Base-by-base conservation (phyloP, 1,284 basidiomycete species). In the Leccinum variabile region DNA sequence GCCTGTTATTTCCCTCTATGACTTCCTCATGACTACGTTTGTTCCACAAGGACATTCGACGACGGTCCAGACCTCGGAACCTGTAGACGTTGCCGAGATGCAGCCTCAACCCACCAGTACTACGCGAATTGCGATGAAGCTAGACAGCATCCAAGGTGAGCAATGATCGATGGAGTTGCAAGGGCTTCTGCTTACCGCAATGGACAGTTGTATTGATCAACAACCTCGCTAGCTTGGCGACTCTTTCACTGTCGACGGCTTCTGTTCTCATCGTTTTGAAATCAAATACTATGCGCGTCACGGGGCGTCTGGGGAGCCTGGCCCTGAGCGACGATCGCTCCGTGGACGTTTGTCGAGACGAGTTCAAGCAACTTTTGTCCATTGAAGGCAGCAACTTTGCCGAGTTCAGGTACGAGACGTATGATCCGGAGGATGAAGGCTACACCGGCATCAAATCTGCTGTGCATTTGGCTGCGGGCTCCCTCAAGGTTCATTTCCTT, bases 21-120 rank as follows among this genome's bases (percentile, higher is more conserved):
- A 99, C 78, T 98, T 98, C 80, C 89, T 99, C 77, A 97, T 99
- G 91, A 92, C 93, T 6, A 97, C 96, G 0, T 98, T 98, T 75
- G 91, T 94, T 14, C 86, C 91, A 5, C 77, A 64, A 67, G 74
- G n/a, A 65, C 65, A 62, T 53, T 55, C 56, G 33, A 59, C 33
- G 53, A 59, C 59, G 54, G 57, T 50, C 46, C 63, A 63, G 49
- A 53, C 37, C 59, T 65, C 61, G 44, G 70, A 65, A 56, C 63
- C 59, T 55, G 61, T 39, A n/a, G 60, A 54, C 18, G 59, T 59
- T 54, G 59, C 60, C 5, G 63, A 54, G 33, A 52, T 49, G 58
- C 61, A 33, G 57, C 68, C 75, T 69, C 59, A 18, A 35, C 62
- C 72, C 30, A 58, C 59, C 18, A 85, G 87, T 62, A 94, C 94